Conservation (phyloP, 352 stramenopile genomes). For the Pythium periplocum region DNA sequence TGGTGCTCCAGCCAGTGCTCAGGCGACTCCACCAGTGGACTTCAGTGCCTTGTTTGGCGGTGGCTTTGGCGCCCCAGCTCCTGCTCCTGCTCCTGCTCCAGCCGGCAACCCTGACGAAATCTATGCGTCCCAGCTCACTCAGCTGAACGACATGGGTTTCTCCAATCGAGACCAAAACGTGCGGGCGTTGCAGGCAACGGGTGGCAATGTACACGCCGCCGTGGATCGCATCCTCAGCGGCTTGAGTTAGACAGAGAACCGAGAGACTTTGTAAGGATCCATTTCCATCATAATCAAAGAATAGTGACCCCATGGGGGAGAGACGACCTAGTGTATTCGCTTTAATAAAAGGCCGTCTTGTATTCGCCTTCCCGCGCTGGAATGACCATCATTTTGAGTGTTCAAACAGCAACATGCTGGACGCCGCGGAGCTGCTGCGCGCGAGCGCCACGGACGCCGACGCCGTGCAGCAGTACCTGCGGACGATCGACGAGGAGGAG, state of each 20-base stretch:
- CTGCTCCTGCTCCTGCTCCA: slow-evolving; percentile 21
- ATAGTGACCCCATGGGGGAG: too few relatives aligned
- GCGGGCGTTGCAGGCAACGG: slow-evolving; percentile 76
- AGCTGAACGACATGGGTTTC: slow-evolving; percentile 91
- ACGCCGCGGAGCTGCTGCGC: slow-evolving; percentile 48
- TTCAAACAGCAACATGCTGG: slow-evolving; percentile 12
- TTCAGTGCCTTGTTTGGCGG: slow-evolving; percentile 25
- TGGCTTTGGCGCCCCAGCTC: slow-evolving; percentile 16
- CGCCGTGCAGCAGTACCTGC: slow-evolving; percentile 57
- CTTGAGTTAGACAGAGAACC: slow-evolving; percentile 21
- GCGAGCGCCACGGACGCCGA: slow-evolving; percentile 54
- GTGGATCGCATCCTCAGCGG: slow-evolving; percentile 86
- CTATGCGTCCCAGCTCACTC: slow-evolving; percentile 85
- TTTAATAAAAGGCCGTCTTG: too few relatives aligned
- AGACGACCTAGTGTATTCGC: too few relatives aligned
- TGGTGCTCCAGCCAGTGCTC: slow-evolving; percentile 9
- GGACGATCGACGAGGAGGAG: slow-evolving; percentile 51
- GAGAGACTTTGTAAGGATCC: too few relatives aligned
- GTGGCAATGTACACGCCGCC: slow-evolving; percentile 87
- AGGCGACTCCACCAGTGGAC: slow-evolving; percentile 34
- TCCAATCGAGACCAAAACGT: slow-evolving; percentile 86
- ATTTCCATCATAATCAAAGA: too few relatives aligned
- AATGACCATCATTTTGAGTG: too few relatives aligned
- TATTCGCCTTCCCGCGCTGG: too few relatives aligned
- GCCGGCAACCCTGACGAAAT: slow-evolving; percentile 71